Conservation (phyloP, 2,329 filamentous ascomycete species). For the Penicillium frequentans region DNA sequence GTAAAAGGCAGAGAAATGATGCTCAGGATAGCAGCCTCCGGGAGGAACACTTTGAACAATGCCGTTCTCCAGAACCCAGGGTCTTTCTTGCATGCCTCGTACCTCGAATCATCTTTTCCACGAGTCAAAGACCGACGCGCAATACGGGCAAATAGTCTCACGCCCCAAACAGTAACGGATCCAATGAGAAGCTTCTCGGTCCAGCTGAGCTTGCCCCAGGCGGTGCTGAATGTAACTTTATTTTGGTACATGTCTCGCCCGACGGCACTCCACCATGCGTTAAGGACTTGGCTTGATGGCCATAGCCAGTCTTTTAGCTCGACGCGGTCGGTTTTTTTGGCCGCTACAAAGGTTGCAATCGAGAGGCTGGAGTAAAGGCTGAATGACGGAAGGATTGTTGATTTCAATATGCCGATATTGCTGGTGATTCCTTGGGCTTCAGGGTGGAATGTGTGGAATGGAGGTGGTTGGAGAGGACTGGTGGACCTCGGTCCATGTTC, state of each 20-base stretch:
- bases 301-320: conserved; percentile 64
- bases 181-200: conserved; percentile 57
- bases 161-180: conserved; percentile 60
- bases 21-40: conserved; percentile 30
- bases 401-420: conserved; percentile 54
- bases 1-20: neutral
- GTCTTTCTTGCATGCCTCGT: conserved; percentile 53
- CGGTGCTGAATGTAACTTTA: conserved; percentile 47
- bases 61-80: conserved; percentile 60
- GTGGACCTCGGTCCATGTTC: neutral
- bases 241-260: conserved; percentile 51
- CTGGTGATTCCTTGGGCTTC: conserved; percentile 9
- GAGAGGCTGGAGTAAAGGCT: conserved; percentile 55
- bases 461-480: neutral
- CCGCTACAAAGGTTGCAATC: conserved; percentile 53
- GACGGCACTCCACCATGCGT: conserved; percentile 62
- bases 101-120: conserved; percentile 58
- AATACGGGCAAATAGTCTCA: conserved; percentile 57
- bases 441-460: neutral
- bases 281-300: conserved; percentile 56
- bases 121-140: conserved; percentile 50
- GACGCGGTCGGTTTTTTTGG: conserved; percentile 54
- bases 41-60: conserved; percentile 55
- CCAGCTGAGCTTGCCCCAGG: conserved; percentile 52
- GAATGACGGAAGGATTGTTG: conserved; percentile 56